phyloP scores from a whole-genome alignment of 2,329 filamentous ascomycete genomes.

The Aspergillus chevalieri region DNA sequence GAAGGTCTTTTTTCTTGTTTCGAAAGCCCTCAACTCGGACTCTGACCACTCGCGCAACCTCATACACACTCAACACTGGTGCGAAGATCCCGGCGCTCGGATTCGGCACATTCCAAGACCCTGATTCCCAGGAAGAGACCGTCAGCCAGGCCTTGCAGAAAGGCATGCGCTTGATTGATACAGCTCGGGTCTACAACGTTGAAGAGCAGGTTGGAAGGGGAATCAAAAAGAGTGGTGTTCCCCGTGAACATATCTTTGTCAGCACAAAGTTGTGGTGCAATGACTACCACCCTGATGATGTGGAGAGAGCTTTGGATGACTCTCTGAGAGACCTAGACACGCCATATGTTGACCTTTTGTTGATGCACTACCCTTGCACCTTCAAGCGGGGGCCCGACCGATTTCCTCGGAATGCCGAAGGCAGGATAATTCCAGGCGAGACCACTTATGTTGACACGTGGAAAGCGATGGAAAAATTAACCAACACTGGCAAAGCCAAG shows the following conservation, averaged over 20 bases:
- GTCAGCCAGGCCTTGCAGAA: slow-evolving; percentile 32
- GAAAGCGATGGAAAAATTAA: slow-evolving; percentile 23
- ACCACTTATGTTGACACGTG: slow-evolving; percentile 43
- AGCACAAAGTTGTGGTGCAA: slow-evolving; percentile 59
- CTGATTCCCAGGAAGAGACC: slow-evolving; percentile 38
- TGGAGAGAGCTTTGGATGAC: slow-evolving; percentile 53
- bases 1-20: background rate
- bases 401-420: slow-evolving; percentile 52
- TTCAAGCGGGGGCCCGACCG: slow-evolving; percentile 9
- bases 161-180: slow-evolving; percentile 35
- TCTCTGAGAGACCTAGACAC: slow-evolving; percentile 55
- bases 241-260: slow-evolving; percentile 38
- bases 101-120: slow-evolving; percentile 46
- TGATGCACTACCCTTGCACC: slow-evolving; percentile 50
- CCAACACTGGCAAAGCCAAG: slow-evolving; percentile 19
- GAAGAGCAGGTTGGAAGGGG: slow-evolving; percentile 57
- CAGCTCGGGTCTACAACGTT: slow-evolving; percentile 32
- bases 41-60: background rate
- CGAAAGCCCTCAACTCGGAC: background rate
- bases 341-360: slow-evolving; percentile 59
- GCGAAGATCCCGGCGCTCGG: slow-evolving; percentile 53
- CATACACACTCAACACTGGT: slow-evolving; percentile 51
- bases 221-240: slow-evolving; percentile 56
- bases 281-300: slow-evolving; percentile 50
- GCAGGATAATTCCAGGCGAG: slow-evolving; percentile 37